Conservation (phyloP, 2,329 filamentous ascomycete species). For the Ophiostoma fasciatum region DNA sequence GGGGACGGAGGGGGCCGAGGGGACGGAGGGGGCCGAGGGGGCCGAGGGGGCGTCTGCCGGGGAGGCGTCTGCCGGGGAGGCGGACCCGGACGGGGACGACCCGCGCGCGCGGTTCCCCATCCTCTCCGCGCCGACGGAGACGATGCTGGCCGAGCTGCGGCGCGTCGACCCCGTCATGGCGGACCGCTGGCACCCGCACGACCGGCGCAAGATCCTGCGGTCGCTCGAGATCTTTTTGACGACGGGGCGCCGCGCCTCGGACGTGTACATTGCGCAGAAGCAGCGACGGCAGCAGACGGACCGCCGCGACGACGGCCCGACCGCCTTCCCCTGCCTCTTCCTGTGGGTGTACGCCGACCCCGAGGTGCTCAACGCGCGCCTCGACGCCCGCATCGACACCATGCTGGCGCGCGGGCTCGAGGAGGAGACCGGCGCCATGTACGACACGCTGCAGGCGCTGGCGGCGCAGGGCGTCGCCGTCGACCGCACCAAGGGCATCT, state of each 20-base stretch:
- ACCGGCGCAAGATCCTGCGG: slow-evolving; percentile 74
- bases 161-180: slow-evolving; percentile 86
- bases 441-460: slow-evolving; percentile 22
- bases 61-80: slow-evolving; percentile 11
- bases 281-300: slow-evolving; percentile 2
- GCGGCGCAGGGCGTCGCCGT: slow-evolving; percentile 33
- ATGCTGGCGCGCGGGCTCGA: slow-evolving; percentile 53
- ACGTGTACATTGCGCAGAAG: slow-evolving; percentile 72
- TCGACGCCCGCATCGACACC: slow-evolving; percentile 65
- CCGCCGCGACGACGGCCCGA: background rate
- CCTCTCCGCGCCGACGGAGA: slow-evolving; percentile 53
- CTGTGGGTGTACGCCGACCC: slow-evolving; percentile 78
- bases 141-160: slow-evolving; percentile 55
- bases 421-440: slow-evolving; percentile 32
- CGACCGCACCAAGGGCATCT: slow-evolving; percentile 73
- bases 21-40: background rate
- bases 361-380: slow-evolving; percentile 49
- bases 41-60: slow-evolving; percentile 10
- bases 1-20: slow-evolving; percentile 13
- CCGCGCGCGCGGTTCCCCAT: slow-evolving; percentile 45
- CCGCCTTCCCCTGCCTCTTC: slow-evolving; percentile 45
- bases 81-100: background rate
- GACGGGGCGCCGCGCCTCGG: slow-evolving; percentile 67
- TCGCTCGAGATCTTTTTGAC: slow-evolving; percentile 82
- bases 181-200: slow-evolving; percentile 83